Percentiles rank a stretch among this genome's conserved stretches.
phyloP scores from a whole-genome alignment of 306 rosid genomes.

The Elaeagnus macrophylla region DNA sequence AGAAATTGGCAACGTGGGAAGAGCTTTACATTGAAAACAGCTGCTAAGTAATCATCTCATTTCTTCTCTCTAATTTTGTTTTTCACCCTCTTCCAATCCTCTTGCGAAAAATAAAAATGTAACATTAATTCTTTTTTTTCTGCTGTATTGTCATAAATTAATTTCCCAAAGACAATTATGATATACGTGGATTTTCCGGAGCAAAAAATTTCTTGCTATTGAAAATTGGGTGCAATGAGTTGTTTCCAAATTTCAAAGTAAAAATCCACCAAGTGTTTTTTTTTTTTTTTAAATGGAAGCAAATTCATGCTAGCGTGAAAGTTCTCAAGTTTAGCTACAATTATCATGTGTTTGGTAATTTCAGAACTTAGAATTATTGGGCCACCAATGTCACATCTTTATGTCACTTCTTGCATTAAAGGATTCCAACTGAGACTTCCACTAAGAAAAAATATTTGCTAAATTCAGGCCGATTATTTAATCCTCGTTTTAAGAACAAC shows the following conservation, averaged over 20 bases:
- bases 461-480: constrained; percentile 5
- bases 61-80: too few relatives aligned
- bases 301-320: not conserved
- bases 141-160: not conserved
- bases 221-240: not conserved
- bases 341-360: not conserved
- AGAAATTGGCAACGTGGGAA: constrained; percentile 57
- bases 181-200: not conserved
- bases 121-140: not conserved
- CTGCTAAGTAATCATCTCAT: constrained; percentile 10
- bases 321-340: too few relatives aligned
- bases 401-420: constrained; percentile 6
- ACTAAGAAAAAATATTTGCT: constrained; percentile 8
- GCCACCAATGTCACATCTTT: constrained; percentile 14
- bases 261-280: not conserved
- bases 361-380: not conserved
- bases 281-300: not conserved
- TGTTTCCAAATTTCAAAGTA: constrained; percentile 6
- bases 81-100: too few relatives aligned
- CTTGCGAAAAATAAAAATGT: not conserved
- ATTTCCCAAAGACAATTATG: too few relatives aligned
- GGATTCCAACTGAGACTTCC: constrained; percentile 20
- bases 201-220: too few relatives aligned
- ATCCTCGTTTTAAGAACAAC: constrained; percentile 4
- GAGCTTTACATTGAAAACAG: constrained; percentile 46